Evolutionary conservation across 495 filamentous ascomycete genomes (phyloP), one percentile per base, ranked within the genome.

Genomic region (Poronia punctata): DNA sequence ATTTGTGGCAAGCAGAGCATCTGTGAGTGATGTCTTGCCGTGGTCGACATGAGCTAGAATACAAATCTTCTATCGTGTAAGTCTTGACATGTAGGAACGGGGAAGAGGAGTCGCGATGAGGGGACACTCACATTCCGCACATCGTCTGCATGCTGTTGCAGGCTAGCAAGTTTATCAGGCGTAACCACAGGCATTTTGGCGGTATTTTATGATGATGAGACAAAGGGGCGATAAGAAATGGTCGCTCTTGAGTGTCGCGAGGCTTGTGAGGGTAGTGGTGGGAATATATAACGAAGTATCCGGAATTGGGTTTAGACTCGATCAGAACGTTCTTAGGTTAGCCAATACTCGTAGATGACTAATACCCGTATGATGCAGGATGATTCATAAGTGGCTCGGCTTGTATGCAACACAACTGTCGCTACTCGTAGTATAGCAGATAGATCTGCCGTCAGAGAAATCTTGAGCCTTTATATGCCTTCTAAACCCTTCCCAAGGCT

Each of bases 41-140:
- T 99, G 92, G 57, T 99, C 92, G 53, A 98, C 92, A 59, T 98
- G 92, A 21, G 92, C 92, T 38, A 98, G 70, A 53, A 98, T 95
- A 64, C 92, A 98, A 45, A 98, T 95, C 89, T 97, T 39, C 19
- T 7, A 19, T 36, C 9, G n/a, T 29, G 48, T 33, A 40, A 50
- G 48, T 39, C n/a, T 42, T 36, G 51, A 63, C 40, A 46, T 39
- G 8, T 24, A 50, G 53, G 59, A 49, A 54, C 59, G 61, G 63
- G 53, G 62, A 60, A n/a, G n/a, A n/a, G n/a, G n/a, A n/a, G n/a
- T n/a, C n/a, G n/a, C n/a, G n/a, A n/a, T n/a, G 53, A 53, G 57
- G 4, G 14, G 52, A 39, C 57, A 61, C 70, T 59, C 72, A 90
- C 88, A 76, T 95, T 95, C 68, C 88, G 75, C 61, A 95, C 83